Evolutionary conservation across 345 rosid genomes (phyloP), one percentile per base, ranked within the genome.

Genomic region (Bruguiera gymnorhiza): DNA sequence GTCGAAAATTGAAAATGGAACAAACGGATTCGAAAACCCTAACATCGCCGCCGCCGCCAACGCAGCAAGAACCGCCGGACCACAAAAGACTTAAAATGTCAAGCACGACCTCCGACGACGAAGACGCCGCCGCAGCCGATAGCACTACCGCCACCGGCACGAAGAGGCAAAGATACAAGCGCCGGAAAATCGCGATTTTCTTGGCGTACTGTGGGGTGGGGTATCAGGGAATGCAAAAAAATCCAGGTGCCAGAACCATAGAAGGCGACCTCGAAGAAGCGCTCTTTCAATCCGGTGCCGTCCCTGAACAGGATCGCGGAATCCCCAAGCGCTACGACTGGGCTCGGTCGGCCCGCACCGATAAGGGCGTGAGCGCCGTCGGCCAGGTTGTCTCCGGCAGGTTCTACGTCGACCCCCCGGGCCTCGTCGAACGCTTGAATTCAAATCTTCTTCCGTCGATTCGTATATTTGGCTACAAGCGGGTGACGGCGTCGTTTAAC

Each of bases 191-290:
- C 62, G 97, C 99, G 2, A 92, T 95, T 18, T 83, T 87, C 82
- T 89, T 95, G 52, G 92, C 99, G 0, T 95, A 90, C 72, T 92
- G 99, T 58, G 97, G 99, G 29, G 99, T 88, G 8, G 99, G 97
- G 6, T 95, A 95, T 67, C 99, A 95, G 50, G 99, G 97, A n/a
- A 95, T 95, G 98, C 98, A 92, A 67, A 92, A 90, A 69, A 95
- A 92, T 62, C 99, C 97, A 1, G 96, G 97, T 62, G 99, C 99
- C 52, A 88, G 86, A 73, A 95, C 99, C 77, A 95, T 92, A 31
- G 98, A 95, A 82, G 96, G 94, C 53, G 99, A 95, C 72, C 93
- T 95, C 51, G 98, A 92, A 70, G 98, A 95, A 63, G 97, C 97
- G 52, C 87, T 95, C 27, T 92, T 84, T 76, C 98, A 81, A 58